Evolutionary conservation across 768 basidiomycete genomes (phyloP).

Genomic region (Hypholoma sublateritium): DNA sequence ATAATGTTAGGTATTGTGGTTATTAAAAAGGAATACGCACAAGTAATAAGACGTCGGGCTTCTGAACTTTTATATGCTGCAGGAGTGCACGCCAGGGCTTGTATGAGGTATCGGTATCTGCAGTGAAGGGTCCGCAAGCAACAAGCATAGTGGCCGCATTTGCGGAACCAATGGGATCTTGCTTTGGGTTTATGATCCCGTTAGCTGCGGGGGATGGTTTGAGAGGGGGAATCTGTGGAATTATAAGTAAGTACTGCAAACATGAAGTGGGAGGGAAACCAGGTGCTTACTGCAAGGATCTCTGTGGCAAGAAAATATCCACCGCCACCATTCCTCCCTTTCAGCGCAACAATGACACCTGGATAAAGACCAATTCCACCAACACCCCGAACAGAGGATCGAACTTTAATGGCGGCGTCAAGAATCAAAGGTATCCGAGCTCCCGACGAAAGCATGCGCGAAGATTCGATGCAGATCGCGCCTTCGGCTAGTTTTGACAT

Average conservation of each 20-base stretch:
- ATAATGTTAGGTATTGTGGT: background rate
- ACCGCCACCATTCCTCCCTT: slow-evolving; percentile 89
- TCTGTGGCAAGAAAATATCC: slow-evolving; percentile 85
- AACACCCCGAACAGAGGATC: slow-evolving; percentile 60
- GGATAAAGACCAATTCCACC: slow-evolving; percentile 80
- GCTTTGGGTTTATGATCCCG: slow-evolving; percentile 26
- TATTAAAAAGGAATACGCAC: slow-evolving; percentile 39
- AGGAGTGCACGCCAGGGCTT: slow-evolving; percentile 68
- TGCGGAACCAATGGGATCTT: slow-evolving; percentile 36
- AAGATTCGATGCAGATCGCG: slow-evolving; percentile 79
- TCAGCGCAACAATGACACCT: slow-evolving; percentile 82
- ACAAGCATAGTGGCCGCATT: slow-evolving; percentile 63
- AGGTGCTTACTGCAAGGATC: slow-evolving; percentile 65
- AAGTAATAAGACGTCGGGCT: slow-evolving; percentile 77
- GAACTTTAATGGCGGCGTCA: slow-evolving; percentile 60
- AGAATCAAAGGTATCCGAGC: slow-evolving; percentile 74
- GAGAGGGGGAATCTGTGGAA: slow-evolving; percentile 62
- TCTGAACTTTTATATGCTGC: slow-evolving; percentile 54
- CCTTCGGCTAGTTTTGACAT: slow-evolving; percentile 70
- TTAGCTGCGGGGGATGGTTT: slow-evolving; percentile 37
- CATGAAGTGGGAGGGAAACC: background rate
- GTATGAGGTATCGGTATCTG: slow-evolving; percentile 75
- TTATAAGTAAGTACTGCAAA: background rate
- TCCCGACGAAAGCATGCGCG: slow-evolving; percentile 69
- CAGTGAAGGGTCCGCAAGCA: slow-evolving; percentile 86